Base-by-base conservation (phyloP, 1,284 basidiomycete genomes). In the Phellopilus nigrolimitatus region DNA sequence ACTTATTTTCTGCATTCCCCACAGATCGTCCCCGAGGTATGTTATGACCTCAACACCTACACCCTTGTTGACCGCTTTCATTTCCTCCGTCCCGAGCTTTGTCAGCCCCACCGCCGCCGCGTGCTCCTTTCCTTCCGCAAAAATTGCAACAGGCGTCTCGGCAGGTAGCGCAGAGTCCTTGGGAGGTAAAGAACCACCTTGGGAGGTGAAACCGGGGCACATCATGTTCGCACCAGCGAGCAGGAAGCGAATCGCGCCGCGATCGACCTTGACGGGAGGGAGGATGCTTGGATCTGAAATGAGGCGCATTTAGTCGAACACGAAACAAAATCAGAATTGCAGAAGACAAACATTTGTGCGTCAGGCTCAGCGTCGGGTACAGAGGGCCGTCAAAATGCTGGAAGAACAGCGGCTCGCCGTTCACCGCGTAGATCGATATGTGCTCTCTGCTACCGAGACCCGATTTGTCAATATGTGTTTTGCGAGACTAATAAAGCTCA, bases 221-320 rank as follows among this genome's bases (percentile, higher is more conserved):
- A 95, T 95, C 91, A 95, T 95, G 71, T 90, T 84, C 42, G 92
- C 92, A 27, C 92, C 91, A 6, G 85, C 88, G 39, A 99, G 82
- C 21, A 99, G 78, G 70, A 97, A 99, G 46, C 95, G 91, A 72
- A 99, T 99, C 38, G 97, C 97, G 48, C 97, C 97, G 47, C 95
- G 84, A 74, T 99, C 97, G 46, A 99, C 79, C 60, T 86, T 83
- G 37, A 97, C 91, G 60, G 78, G 83, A 5, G 95, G 93, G 36
- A 99, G 78, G 57, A 99, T 76, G 60, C 78, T 83, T 1, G 95
- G 95, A 73, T 97, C 94, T 97, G 59, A n/a, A 46, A 47, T 36
- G 31, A 36, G 25, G 19, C 1, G 37, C 17, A 51, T 19, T 27
- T 25, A 43, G 42, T 45, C 30, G 49, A 45, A 50, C 15, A 31